Conservation (phyloP, 1,284 basidiomycete species). For the Sporisorium sorghi region DNA sequence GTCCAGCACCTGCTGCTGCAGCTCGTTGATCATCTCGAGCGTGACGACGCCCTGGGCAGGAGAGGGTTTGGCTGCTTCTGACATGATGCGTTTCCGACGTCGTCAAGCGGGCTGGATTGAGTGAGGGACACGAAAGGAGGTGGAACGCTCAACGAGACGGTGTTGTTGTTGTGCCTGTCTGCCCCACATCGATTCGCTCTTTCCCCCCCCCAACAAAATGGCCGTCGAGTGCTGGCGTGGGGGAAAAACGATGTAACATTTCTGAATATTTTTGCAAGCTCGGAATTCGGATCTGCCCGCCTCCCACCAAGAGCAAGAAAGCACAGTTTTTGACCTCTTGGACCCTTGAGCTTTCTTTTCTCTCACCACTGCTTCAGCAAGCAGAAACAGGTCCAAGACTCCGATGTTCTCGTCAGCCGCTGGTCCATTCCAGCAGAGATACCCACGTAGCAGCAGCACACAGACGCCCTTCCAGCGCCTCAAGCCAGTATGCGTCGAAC, state of each 20-base stretch:
- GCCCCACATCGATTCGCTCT: slow-evolving; percentile 6
- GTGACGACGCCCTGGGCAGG: slow-evolving; percentile 21
- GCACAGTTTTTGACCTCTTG: not conserved
- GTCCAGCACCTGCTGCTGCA: slow-evolving; percentile 43
- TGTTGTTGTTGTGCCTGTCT: not conserved
- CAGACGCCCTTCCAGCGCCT: slow-evolving; percentile 45
- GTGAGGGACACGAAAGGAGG: too few species aligned
- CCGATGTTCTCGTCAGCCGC: slow-evolving; percentile 26
- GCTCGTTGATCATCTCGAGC: slow-evolving; percentile 46
- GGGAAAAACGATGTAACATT: not conserved
- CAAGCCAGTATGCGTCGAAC: slow-evolving; percentile 58
- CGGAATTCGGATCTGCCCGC: slow-evolving; percentile 19
- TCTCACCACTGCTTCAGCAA: not conserved
- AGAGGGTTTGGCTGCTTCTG: not conserved
- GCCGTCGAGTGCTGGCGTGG: not conserved
- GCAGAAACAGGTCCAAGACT: not conserved
- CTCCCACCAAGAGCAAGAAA: slow-evolving; percentile 31
- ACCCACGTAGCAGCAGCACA: not conserved
- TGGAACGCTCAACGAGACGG: too few species aligned
- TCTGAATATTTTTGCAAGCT: not conserved
- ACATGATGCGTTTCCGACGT: slow-evolving; percentile 10
- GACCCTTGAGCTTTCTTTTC: slow-evolving; percentile 16
- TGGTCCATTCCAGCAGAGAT: slow-evolving; percentile 22
- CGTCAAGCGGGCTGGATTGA: not conserved
- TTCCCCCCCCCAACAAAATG: slow-evolving; percentile 8